Conservation (phyloP, 2,329 filamentous ascomycete genomes). For the Pyricularia grisea region DNA sequence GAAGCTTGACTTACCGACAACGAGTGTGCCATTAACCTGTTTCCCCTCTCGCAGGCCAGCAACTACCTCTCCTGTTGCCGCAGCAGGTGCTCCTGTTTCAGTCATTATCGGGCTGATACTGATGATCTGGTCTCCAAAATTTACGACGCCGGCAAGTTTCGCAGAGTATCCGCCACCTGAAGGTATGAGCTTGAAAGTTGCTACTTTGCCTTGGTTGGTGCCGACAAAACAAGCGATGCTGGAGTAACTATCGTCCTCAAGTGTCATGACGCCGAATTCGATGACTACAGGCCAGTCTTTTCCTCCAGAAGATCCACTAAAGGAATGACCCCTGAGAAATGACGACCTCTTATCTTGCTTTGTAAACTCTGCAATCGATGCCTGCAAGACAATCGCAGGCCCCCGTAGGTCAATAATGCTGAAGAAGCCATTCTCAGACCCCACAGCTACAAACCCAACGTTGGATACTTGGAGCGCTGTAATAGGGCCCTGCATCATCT, state of each 20-base stretch:
- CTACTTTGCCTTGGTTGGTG: constrained; percentile 72
- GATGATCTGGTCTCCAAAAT: constrained; percentile 61
- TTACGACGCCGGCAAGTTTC: constrained; percentile 57
- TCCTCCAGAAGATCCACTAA: constrained; percentile 16
- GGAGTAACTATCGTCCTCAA: constrained; percentile 92
- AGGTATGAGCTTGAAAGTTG: constrained; percentile 86
- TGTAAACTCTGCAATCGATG: constrained; percentile 60
- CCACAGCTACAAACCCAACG: constrained; percentile 82
- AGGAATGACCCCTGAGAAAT: constrained; percentile 49
- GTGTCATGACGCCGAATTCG: constrained; percentile 86
- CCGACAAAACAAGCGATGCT: constrained; percentile 90
- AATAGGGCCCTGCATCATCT: constrained; percentile 75
- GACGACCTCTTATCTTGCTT: constrained; percentile 70
- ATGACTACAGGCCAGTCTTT: constrained; percentile 73
- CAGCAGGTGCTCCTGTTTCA: constrained; percentile 65
- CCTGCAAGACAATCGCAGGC: constrained; percentile 72
- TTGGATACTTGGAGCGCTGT: constrained; percentile 78
- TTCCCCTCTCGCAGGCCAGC: constrained; percentile 65
- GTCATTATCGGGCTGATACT: constrained; percentile 71
- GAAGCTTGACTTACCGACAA: constrained; percentile 48
- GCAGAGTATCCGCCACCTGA: constrained; percentile 63
- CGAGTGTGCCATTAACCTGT: constrained; percentile 69
- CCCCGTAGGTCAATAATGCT: constrained; percentile 82
- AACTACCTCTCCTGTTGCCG: constrained; percentile 66
- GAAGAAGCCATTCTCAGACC: constrained; percentile 73